These are phyloP conservation scores for Argentina anserina DNA, from an alignment of 306 rosid species.

Conservation along the genomic window DNA sequence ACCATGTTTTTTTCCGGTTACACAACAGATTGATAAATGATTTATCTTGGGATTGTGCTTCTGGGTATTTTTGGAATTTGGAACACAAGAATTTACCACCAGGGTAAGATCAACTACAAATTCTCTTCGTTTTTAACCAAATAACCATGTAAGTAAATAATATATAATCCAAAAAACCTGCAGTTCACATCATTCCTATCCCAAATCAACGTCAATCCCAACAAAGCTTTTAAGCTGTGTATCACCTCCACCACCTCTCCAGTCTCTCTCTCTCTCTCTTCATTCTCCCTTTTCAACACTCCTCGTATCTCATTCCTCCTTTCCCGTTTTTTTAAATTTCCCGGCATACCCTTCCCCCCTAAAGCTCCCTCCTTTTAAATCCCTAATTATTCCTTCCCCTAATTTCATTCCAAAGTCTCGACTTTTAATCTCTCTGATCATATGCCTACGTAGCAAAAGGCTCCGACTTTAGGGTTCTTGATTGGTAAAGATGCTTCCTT, in stretches of 20 bases:
- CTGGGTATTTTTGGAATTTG: no score
- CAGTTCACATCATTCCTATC: neutral
- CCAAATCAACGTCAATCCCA: neutral
- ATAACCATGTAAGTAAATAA: no score
- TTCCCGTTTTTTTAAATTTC: neutral
- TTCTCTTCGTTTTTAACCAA: no score
- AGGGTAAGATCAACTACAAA: no score
- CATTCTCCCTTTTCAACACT: slow-evolving; percentile 31
- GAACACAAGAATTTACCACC: no score
- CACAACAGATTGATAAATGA: no score
- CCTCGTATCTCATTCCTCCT: slow-evolving; percentile 42
- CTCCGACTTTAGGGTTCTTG: slow-evolving; percentile 17
- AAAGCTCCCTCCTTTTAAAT: neutral
- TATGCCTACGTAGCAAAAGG: neutral
- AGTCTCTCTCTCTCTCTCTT: neutral
- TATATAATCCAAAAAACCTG: no score
- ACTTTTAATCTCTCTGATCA: neutral
- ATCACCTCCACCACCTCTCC: neutral
- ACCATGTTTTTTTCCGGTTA: no score
- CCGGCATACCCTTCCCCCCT: neutral
- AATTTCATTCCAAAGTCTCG: neutral
- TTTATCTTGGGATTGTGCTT: no score
- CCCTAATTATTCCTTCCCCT: slow-evolving; percentile 1
- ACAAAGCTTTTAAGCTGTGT: neutral
- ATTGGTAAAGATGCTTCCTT: slow-evolving; percentile 64